Base-by-base conservation (phyloP, 1,139 yeast genomes). In the Blastobotrys persicus region DNA sequence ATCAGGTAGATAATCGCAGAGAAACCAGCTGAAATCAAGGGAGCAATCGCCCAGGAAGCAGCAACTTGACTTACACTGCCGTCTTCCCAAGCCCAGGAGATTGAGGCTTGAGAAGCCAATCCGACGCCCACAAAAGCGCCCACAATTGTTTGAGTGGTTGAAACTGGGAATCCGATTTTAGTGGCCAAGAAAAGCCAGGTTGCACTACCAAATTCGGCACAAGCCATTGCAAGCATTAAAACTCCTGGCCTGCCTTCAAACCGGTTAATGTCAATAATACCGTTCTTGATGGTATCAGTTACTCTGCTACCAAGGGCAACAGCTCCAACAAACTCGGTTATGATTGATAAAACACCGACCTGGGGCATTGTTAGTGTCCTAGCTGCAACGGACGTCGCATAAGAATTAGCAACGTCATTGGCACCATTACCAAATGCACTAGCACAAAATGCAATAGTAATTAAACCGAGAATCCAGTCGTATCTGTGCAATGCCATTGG, bases 341-440 rank as follows among this genome's bases (percentile, higher is more conserved):
- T 61, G 34, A 79, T 85, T 0, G 88, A 88, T 45, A 84, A 68
- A 33, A 81, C 57, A 85, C 82, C 81, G 19, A 89, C 91, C 67
- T 85, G 92, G 80, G 85, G 79, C 65, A 83, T 83, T 50, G 78
- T 78, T 54, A 85, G 70, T 19, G 88, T 78, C 58, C 86, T 71
- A 11, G 91, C 82, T 3, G 89, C 81, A 18, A 83, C 81, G 2
- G 68, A 63, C 1, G 89, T 81, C 1, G 91, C 85, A 63, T 83
- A 85, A 2, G 92, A 84, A 70, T 85, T 85, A 34, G 92, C 86
- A 52, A 84, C 89, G 73, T 85, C 92, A 63, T 85, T 85, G 40
- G 92, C 94, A 49, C 94, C 94, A 59, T 83, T 85, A 64, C 83
- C 83, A 77, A 82, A 85, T n/a, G 91, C 91, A 68, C 83, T 56